Conservation (phyloP, 257 asterid species). For the Solanum pinnatisectum region DNA sequence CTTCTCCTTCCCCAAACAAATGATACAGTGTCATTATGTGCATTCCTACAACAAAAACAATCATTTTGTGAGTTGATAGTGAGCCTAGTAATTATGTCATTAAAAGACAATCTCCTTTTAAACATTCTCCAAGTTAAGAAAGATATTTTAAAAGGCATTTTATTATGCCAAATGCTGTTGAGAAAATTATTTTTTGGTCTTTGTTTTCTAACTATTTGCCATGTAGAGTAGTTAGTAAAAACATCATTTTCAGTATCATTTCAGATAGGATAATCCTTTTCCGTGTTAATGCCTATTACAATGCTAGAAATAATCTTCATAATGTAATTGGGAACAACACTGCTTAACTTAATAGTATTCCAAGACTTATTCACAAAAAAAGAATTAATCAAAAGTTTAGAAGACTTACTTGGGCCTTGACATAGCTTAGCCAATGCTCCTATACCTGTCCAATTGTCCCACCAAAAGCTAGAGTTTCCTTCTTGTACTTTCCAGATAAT, state of each 20-base stretch:
- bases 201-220: not conserved
- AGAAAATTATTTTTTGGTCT: not conserved
- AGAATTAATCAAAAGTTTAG: too few species aligned
- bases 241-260: not conserved
- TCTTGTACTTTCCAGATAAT: not conserved
- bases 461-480: not conserved
- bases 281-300: not conserved
- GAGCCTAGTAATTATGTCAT: not conserved
- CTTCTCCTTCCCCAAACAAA: too few species aligned
- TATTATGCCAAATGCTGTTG: not conserved
- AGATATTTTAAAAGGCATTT: not conserved
- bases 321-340: not conserved
- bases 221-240: not conserved
- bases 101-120: too few species aligned
- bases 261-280: not conserved
- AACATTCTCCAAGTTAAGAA: not conserved
- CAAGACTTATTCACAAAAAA: not conserved
- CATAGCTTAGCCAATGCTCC: not conserved
- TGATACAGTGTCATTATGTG: too few species aligned
- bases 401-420: not conserved
- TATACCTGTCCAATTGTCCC: not conserved
- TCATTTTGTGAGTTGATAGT: too few species aligned
- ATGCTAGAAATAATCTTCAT: not conserved
- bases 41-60: too few species aligned
- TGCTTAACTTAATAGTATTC: not conserved